Percentiles rank a stretch among this genome's conserved stretches.
Conservation (phyloP, 2,329 filamentous ascomycete genomes). For the Allantophomopsis lycopodina region DNA sequence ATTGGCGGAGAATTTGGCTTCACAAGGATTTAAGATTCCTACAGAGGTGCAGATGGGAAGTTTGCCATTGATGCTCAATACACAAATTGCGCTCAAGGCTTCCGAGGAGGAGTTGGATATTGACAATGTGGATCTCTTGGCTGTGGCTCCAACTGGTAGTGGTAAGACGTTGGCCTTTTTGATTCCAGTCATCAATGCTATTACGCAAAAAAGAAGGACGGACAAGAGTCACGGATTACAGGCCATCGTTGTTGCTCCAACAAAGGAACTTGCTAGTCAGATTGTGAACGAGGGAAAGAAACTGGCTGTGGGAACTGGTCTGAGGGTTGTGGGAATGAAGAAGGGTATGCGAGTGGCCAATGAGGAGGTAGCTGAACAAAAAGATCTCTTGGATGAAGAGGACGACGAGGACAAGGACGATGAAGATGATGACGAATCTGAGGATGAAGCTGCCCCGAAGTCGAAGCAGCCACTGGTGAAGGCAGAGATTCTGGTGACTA, state of each 20-base stretch:
- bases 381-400: conserved; percentile 12
- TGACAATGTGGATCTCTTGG: conserved; percentile 56
- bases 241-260: conserved; percentile 63
- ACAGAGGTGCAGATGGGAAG: conserved; percentile 89
- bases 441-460: conserved; percentile 14
- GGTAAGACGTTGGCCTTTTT: conserved; percentile 93
- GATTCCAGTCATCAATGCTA: conserved; percentile 70
- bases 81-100: conserved; percentile 32
- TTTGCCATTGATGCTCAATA: conserved; percentile 61
- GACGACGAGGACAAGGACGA: conserved; percentile 23
- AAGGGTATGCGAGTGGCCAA: conserved; percentile 65
- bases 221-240: conserved; percentile 36
- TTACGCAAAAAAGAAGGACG: conserved; percentile 39
- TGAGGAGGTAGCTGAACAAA: conserved; percentile 19
- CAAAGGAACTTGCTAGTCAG: conserved; percentile 64
- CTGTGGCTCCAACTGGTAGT: conserved; percentile 87
- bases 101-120: conserved; percentile 15
- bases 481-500: conserved; percentile 69
- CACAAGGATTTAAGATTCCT: conserved; percentile 76
- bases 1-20: conserved; percentile 63
- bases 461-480: conserved; percentile 43
- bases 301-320: conserved; percentile 59
- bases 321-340: conserved; percentile 69
- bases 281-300: conserved; percentile 82
- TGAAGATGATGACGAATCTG: conserved; percentile 18